Evolutionary conservation across 306 rosid genomes (phyloP), one percentile per base, ranked within the genome.

Genomic region (Gastrolobium bilobum): DNA sequence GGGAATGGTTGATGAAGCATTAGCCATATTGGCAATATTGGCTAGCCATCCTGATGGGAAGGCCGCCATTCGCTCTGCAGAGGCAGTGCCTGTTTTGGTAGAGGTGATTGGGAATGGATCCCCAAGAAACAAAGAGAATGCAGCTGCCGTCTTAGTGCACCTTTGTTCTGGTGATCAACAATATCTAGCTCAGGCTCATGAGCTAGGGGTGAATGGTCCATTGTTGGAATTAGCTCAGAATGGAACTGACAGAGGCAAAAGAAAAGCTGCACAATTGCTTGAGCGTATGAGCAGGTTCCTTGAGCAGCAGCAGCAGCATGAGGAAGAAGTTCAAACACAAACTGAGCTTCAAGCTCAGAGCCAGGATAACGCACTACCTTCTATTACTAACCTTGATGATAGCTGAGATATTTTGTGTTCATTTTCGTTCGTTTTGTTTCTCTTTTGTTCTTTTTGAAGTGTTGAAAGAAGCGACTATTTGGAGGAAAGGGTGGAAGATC

Each of bases 1-100:
- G 9, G 96, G 93, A 82, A 96, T 96, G 99, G 97, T 93, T 72
- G 98, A 96, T 79, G 99, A 96, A 84, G 97, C 99, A 48, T 81
- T 96, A 81, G 99, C 99, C 76, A 93, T 96, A 84, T 86, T 96
- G 75, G 98, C 98, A 31, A 93, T 96, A 73, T 76, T 96, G 80
- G 71, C 99, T n/a, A 91, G 96, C 88, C 98, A 96, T 77, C 79
- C 90, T 4, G 99, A 96, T 44, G 99, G 98, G 77, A 96, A 91
- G 79, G 83, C 90, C 31, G 87, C 92, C 63, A 96, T 96, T 56
- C 93, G 97, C 60, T 80, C 91, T 30, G 89, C 93, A 2, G 90
- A 90, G 62, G 97, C 99, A n/a, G 96, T 96, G 64, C 98, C 96
- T 0, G 91, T 87, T 79, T 86, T 96, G 86, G 99, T 96, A 8